These are phyloP conservation scores for Fusarium sp. DNA, from an alignment of 2,329 filamentous ascomycete genomes.

Conservation along the genomic window DNA sequence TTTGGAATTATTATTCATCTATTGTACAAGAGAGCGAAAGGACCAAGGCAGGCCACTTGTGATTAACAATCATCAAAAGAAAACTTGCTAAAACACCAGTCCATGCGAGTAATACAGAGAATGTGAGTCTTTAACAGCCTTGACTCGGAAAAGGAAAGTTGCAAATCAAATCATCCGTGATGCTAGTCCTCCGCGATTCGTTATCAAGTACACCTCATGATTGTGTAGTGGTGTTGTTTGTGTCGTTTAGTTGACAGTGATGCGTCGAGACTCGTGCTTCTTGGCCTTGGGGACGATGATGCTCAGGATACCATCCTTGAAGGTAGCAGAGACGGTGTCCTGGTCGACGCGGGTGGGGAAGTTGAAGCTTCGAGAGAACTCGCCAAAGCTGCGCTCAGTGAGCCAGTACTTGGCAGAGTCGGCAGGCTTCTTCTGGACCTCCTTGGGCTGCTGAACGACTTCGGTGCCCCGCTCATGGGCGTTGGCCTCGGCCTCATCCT, in stretches of 20 bases:
- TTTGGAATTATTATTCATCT: slow-evolving; percentile 27
- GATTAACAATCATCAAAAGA: slow-evolving; percentile 9
- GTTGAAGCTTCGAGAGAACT: slow-evolving; percentile 76
- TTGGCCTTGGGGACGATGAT: slow-evolving; percentile 75
- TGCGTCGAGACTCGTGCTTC: slow-evolving; percentile 68
- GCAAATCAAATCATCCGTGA: background rate
- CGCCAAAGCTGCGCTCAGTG: slow-evolving; percentile 73
- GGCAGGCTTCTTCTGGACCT: slow-evolving; percentile 48
- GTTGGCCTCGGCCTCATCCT: slow-evolving; percentile 62
- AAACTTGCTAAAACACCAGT: slow-evolving; percentile 34
- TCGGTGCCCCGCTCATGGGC: slow-evolving; percentile 38
- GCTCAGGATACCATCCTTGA: slow-evolving; percentile 74
- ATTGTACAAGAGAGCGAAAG: slow-evolving; percentile 38
- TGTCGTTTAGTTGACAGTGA: slow-evolving; percentile 61
- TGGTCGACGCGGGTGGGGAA: slow-evolving; percentile 75
- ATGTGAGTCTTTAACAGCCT: slow-evolving; percentile 9
- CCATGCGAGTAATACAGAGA: slow-evolving; percentile 24
- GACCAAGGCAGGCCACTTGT: slow-evolving; percentile 16
- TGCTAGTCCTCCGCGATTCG: background rate
- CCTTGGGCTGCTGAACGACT: slow-evolving; percentile 41
- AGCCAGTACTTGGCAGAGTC: slow-evolving; percentile 76
- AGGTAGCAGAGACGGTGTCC: slow-evolving; percentile 69
- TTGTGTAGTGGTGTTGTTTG: background rate
- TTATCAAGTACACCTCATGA: background rate
- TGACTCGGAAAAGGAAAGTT: background rate